A percentile compares a stretch with the other conserved stretches of the same genome.
These are phyloP conservation scores for Colletotrichum cordylinicola DNA, from an alignment of 2,329 filamentous ascomycete species.

Conservation along the genomic window DNA sequence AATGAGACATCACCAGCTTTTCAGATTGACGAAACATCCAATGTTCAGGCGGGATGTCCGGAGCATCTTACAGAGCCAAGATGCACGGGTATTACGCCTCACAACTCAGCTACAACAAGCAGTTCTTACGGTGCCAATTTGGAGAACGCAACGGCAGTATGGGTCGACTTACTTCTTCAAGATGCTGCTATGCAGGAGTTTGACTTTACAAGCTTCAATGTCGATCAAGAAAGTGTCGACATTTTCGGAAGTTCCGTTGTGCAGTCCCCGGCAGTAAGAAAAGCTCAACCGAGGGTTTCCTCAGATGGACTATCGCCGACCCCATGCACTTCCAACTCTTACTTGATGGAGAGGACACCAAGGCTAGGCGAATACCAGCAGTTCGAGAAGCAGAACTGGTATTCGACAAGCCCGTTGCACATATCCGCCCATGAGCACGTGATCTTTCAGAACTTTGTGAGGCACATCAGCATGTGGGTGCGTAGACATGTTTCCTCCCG, in stretches of 20 bases:
- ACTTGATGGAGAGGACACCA: neutral
- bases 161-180: constrained; percentile 14
- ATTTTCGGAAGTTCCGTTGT: neutral
- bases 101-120: neutral
- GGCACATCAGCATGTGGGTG: constrained; percentile 11
- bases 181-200: constrained; percentile 8
- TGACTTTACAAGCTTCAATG: neutral
- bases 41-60: neutral
- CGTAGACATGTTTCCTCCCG: neutral
- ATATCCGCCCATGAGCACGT: neutral
- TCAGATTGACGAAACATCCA: neutral
- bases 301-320: neutral
- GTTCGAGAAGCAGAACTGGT: constrained; percentile 6
- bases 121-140: constrained; percentile 4
- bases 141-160: constrained; percentile 14
- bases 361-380: neutral
- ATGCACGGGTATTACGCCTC: neutral
- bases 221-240: neutral
- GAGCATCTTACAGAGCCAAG: neutral
- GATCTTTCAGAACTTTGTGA: constrained; percentile 15
- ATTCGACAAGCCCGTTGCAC: neutral
- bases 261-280: neutral
- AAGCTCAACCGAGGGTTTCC: neutral
- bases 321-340: neutral
- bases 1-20: neutral